phyloP scores from a whole-genome alignment of 1,139 yeast species.

The Sugiyamaella grinbergsii region DNA sequence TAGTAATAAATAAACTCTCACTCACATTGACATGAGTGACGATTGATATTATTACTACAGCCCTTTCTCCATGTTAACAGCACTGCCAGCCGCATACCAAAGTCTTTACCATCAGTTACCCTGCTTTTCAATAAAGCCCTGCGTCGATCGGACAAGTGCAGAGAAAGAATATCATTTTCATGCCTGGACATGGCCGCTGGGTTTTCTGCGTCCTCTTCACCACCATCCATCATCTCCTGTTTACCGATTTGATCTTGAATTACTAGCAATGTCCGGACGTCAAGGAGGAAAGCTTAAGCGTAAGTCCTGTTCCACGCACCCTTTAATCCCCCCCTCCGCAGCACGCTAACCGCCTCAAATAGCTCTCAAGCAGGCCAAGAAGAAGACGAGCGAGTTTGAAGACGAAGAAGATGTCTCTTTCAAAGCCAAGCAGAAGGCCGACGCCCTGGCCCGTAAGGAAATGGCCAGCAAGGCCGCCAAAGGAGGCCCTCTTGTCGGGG shows the following conservation, averaged over 20 bases:
- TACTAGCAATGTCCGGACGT: conserved; percentile 52
- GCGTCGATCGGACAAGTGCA: background rate
- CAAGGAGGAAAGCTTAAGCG: conserved; percentile 51
- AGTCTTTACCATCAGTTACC: background rate
- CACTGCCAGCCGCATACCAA: background rate
- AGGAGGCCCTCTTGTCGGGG: conserved; percentile 90
- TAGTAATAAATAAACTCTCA: too few species aligned
- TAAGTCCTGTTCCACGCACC: too few species aligned
- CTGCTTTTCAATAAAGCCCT: background rate
- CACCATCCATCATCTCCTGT: too few species aligned
- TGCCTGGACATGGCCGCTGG: too few species aligned
- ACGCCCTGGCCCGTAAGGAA: conserved; percentile 88
- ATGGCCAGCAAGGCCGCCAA: conserved; percentile 84
- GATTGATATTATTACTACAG: too few species aligned
- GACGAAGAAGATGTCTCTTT: conserved; percentile 90
- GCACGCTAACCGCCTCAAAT: conserved; percentile 4
- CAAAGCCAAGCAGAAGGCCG: conserved; percentile 93
- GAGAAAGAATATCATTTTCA: too few species aligned
- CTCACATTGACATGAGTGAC: too few species aligned
- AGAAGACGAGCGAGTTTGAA: conserved; percentile 67
- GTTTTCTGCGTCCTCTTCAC: too few species aligned
- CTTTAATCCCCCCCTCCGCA: background rate
- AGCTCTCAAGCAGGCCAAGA: conserved; percentile 50
- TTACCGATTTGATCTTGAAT: conserved; percentile 4
- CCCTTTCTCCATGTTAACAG: background rate